phyloP scores from a whole-genome alignment of 2,329 filamentous ascomycete species.

The Amesomyces nigricolor region DNA sequence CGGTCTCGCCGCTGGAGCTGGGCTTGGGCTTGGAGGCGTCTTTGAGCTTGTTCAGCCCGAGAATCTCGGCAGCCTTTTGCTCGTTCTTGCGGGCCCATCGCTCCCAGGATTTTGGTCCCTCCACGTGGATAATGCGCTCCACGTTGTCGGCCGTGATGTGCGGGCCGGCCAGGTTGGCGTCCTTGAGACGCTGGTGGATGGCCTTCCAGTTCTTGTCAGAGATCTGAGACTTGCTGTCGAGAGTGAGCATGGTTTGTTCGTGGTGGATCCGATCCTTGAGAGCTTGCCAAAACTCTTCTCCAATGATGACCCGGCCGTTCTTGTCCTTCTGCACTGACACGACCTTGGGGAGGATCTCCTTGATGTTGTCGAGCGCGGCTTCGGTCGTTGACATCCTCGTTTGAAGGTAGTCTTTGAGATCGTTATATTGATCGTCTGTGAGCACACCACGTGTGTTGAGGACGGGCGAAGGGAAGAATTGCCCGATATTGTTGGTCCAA shows the following conservation, averaged over 20 bases:
- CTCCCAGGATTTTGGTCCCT: slow-evolving; percentile 39
- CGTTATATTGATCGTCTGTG: slow-evolving; percentile 22
- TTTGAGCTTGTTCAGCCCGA: slow-evolving; percentile 12
- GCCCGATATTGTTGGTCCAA: slow-evolving; percentile 26
- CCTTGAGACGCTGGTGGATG: slow-evolving; percentile 38
- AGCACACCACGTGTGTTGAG: slow-evolving; percentile 16
- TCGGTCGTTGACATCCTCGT: slow-evolving; percentile 30
- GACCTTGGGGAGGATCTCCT: slow-evolving; percentile 48
- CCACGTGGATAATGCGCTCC: slow-evolving; percentile 7
- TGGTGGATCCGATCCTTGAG: slow-evolving; percentile 49
- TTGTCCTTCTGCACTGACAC: slow-evolving; percentile 50
- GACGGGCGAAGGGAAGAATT: slow-evolving; percentile 27
- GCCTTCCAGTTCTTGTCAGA: slow-evolving; percentile 45
- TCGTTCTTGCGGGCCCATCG: slow-evolving; percentile 49
- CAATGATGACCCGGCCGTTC: slow-evolving; percentile 47
- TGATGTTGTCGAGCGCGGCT: slow-evolving; percentile 38
- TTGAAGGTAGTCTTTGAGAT: slow-evolving; percentile 25
- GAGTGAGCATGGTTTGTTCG: slow-evolving; percentile 43
- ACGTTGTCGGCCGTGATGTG: slow-evolving; percentile 27
- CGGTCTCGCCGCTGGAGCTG: slow-evolving; percentile 13
- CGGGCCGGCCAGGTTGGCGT: slow-evolving; percentile 29
- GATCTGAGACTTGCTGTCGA: slow-evolving; percentile 37
- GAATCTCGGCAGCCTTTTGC: slow-evolving; percentile 33
- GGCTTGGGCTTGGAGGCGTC: neutral
- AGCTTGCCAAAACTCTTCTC: slow-evolving; percentile 61